Conservation (phyloP, 73 alveolate species). For the Paramecium sonneborni region DNA sequence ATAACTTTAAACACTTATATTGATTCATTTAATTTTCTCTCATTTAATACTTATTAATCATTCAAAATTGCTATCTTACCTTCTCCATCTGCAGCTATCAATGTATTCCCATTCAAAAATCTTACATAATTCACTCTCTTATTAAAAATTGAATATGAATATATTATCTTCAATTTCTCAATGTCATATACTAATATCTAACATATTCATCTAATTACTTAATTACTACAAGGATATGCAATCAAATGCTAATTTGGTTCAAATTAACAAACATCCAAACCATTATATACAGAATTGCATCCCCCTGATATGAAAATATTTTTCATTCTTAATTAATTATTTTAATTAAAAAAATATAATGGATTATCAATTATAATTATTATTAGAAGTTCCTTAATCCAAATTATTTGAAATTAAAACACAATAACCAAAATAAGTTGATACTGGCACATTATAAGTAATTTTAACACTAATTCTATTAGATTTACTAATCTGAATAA, state of each 20-base stretch:
- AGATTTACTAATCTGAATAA: slow-evolving; percentile 9
- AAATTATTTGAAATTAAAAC: slow-evolving; percentile 9
- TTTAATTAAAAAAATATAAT: not conserved
- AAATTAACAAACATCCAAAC: slow-evolving; percentile 38
- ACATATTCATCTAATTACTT: not conserved
- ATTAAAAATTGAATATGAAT: slow-evolving; percentile 2
- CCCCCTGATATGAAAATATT: slow-evolving; percentile 44
- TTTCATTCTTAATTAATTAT: slow-evolving; percentile 46
- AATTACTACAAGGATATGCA: slow-evolving; percentile 36
- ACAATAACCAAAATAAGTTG: not conserved
- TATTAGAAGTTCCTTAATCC: slow-evolving; percentile 14
- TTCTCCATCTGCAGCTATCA: slow-evolving; percentile 47
- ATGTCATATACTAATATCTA: slow-evolving; percentile 42
- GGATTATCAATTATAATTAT: slow-evolving; percentile 15
- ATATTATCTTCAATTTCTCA: not conserved
- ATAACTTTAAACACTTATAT: slow-evolving; percentile 1
- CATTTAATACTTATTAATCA: not conserved
- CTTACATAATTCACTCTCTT: slow-evolving; percentile 42
- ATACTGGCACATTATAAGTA: not conserved
- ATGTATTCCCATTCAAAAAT: not conserved
- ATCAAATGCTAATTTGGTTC: slow-evolving; percentile 9
- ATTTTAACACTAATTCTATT: not conserved
- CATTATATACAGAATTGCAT: slow-evolving; percentile 44
- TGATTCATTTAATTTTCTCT: not conserved
- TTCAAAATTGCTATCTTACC: slow-evolving; percentile 3